Evolutionary conservation across 306 rosid species (phyloP).

Genomic region (Cucurbita maxima): DNA sequence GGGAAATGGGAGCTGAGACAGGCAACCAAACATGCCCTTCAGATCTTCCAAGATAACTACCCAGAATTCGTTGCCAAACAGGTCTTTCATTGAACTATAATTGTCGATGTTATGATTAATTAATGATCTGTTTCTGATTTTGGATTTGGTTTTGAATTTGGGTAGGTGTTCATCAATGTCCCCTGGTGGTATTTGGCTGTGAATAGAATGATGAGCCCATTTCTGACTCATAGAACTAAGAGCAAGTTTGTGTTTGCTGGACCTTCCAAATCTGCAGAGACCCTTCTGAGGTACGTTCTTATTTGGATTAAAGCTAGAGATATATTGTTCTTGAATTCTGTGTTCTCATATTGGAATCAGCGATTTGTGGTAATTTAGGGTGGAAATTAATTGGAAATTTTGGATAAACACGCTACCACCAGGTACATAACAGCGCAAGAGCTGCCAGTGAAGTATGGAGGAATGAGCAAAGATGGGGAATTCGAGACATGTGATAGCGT

Average conservation of each 20-base stretch:
- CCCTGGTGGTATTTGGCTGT: slow-evolving; percentile 79
- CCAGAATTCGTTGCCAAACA: slow-evolving; percentile 75
- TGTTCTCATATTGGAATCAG: background rate
- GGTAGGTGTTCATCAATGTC: slow-evolving; percentile 68
- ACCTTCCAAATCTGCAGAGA: slow-evolving; percentile 49
- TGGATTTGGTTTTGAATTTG: background rate
- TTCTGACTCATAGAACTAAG: slow-evolving; percentile 50
- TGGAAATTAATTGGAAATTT: background rate
- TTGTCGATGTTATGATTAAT: background rate
- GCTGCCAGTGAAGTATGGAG: slow-evolving; percentile 64
- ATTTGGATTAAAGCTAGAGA: background rate
- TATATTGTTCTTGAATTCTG: background rate
- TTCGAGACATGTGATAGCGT: slow-evolving; percentile 38
- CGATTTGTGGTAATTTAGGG: background rate
- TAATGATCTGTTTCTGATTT: no score
- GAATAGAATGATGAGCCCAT: slow-evolving; percentile 58
- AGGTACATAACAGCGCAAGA: slow-evolving; percentile 60
- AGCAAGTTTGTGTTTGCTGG: slow-evolving; percentile 68
- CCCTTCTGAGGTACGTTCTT: slow-evolving; percentile 31
- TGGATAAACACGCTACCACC: background rate
- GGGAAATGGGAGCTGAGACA: slow-evolving; percentile 59
- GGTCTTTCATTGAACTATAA: slow-evolving; percentile 13
- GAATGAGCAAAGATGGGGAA: slow-evolving; percentile 54
- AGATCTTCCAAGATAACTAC: slow-evolving; percentile 52
- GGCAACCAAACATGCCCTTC: slow-evolving; percentile 57